Conservation (phyloP, 106 monocot species). For the Dioscorea alata region DNA sequence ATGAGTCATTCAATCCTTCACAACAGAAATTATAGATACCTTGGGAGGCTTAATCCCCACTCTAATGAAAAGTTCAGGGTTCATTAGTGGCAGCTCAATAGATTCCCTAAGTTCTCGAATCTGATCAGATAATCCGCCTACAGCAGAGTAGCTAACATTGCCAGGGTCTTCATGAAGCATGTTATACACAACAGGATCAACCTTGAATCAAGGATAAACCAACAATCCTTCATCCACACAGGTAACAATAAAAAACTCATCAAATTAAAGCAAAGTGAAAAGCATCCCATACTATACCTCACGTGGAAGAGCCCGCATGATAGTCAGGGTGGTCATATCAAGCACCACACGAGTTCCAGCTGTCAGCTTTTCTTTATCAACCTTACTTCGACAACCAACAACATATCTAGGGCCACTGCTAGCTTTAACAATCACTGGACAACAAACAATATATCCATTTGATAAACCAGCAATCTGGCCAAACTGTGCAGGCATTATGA, state of each 20-base stretch:
- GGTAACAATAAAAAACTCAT: too few species aligned
- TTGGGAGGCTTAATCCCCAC: slow-evolving; percentile 97
- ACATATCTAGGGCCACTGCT: slow-evolving; percentile 99
- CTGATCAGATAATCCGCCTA: slow-evolving; percentile 87
- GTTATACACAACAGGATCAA: slow-evolving; percentile 95
- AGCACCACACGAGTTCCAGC: slow-evolving; percentile 96
- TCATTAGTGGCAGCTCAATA: slow-evolving; percentile 88
- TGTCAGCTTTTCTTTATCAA: slow-evolving; percentile 89
- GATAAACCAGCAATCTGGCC: too few species aligned
- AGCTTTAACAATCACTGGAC: slow-evolving; percentile 91
- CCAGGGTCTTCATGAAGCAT: slow-evolving; percentile 96
- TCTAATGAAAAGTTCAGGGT: slow-evolving; percentile 81
- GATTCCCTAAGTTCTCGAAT: slow-evolving; percentile 86
- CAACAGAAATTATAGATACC: slow-evolving; percentile 21
- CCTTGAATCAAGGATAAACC: slow-evolving; percentile 26
- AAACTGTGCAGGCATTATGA: too few species aligned
- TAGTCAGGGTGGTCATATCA: slow-evolving; percentile 98
- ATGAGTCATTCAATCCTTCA: neutral
- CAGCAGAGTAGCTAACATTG: slow-evolving; percentile 86
- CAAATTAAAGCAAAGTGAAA: too few species aligned
- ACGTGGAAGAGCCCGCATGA: slow-evolving; percentile 92
- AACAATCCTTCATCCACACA: neutral
- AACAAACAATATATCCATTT: neutral
- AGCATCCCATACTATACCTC: slow-evolving; percentile 30
- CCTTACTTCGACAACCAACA: slow-evolving; percentile 97